Conservation (phyloP, 2,329 filamentous ascomycete species). For the Karstenula rhodostoma region DNA sequence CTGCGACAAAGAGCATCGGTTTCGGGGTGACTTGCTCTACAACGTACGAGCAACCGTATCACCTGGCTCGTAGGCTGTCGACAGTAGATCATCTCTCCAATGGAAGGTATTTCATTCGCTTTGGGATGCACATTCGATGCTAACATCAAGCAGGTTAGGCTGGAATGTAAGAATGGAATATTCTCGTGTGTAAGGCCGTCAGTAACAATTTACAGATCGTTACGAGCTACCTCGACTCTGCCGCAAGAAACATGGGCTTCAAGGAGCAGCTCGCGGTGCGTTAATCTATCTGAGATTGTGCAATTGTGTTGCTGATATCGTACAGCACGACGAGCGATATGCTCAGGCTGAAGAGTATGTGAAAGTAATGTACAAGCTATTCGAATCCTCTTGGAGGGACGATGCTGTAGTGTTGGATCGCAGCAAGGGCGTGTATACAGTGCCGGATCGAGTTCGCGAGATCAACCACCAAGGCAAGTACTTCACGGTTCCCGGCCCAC, state of each 20-base stretch:
- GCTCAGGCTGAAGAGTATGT: constrained; percentile 75
- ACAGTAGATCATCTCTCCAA: constrained; percentile 73
- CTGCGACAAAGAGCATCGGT: constrained; percentile 70
- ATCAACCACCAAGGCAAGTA: constrained; percentile 76
- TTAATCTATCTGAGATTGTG: constrained; percentile 67
- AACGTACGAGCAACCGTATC: constrained; percentile 74
- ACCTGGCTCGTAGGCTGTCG: constrained; percentile 69
- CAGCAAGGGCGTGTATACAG: constrained; percentile 66
- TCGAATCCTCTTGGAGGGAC: constrained; percentile 72
- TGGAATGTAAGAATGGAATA: constrained; percentile 19
- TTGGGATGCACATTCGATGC: constrained; percentile 5
- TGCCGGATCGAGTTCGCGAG: constrained; percentile 65
- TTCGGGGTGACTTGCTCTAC: constrained; percentile 74
- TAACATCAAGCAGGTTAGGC: constrained; percentile 13
- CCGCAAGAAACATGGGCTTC: constrained; percentile 69
- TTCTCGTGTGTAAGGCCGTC: not conserved
- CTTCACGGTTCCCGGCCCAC: constrained; percentile 69
- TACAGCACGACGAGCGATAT: constrained; percentile 72
- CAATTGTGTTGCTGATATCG: constrained; percentile 38
- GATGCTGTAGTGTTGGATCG: constrained; percentile 70
- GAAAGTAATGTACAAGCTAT: constrained; percentile 73
- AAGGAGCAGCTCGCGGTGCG: constrained; percentile 62
- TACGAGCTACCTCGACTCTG: constrained; percentile 72
- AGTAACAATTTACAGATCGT: constrained; percentile 60
- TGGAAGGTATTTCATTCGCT: constrained; percentile 55